Base-by-base conservation (phyloP, 1,284 basidiomycete genomes). In the Sutorius eximius region DNA sequence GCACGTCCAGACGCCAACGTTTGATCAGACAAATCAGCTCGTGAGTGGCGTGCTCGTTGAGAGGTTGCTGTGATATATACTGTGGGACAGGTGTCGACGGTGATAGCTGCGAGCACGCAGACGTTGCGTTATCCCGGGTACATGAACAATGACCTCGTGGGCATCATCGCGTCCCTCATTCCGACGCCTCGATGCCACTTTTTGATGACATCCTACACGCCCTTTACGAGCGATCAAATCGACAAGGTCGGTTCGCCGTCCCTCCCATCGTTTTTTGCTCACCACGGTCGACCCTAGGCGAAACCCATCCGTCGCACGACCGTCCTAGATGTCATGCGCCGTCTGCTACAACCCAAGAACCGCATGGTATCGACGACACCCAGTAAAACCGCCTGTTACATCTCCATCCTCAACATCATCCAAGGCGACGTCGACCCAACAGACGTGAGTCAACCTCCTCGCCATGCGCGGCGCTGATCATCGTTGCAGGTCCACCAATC, bases 121-220 rank as follows among this genome's bases (percentile, higher is more conserved):
- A 99, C 97, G 16, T 82, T 99, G 24, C 86, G 97, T 63, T 99
- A 98, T 75, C 97, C 97, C 0, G 93, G 94, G 49, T 99, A 99
- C 75, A 99, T 98, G 96, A 99, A 99, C 80, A 99, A 99, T 67
- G 96, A 99, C 69, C 85, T 98, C 33, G 94, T 98, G 60, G 94
- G 95, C 27, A 98, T 99, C 65, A 91, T 99, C 55, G 95, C 97
- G 3, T 95, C 93, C 13, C 82, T 99, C 51, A 98, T 99, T 62
- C 97, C 97, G 3, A 99, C 97, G 11, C 96, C 97, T n/a, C 82
- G 96, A 51, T 98, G 95, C 67, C 97, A 99, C 75, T 99, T 99
- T 81, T 82, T 99, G 55, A 98, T 96, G 91, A 99, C 97, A n/a
- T 95, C 93, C 16, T 99, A 99, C 68, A 99, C 97, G 5, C 96